Evolutionary conservation across 352 stramenopile species (phyloP).

Genomic region (Stramenopiles sp.): DNA sequence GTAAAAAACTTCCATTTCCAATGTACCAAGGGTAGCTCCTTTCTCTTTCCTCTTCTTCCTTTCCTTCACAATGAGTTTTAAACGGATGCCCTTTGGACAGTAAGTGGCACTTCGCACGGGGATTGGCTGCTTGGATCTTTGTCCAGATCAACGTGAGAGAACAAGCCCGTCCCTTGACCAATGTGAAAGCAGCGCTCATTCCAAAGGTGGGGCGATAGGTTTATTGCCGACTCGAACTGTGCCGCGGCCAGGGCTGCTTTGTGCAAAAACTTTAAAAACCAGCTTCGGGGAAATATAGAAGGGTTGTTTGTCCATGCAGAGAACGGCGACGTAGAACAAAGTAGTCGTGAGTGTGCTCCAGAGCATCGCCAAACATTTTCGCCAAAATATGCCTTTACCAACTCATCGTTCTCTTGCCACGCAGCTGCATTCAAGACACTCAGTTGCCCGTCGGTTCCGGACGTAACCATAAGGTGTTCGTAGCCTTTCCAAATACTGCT

Average conservation of each 20-base stretch:
- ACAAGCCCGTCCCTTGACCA: conserved; percentile 1
- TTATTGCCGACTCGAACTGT: conserved; percentile 7
- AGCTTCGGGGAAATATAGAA: not conserved
- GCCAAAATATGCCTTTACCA: not conserved
- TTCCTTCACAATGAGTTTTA: too few species aligned
- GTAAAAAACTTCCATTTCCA: too few species aligned
- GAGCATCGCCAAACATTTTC: conserved; percentile 9
- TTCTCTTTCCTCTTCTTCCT: too few species aligned
- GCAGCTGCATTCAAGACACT: not conserved
- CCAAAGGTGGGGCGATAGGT: conserved; percentile 8
- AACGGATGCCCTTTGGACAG: too few species aligned
- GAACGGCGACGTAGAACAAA: not conserved
- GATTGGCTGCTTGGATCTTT: not conserved
- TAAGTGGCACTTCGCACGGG: conserved; percentile 1
- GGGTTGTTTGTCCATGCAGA: conserved; percentile 1
- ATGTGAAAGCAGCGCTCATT: not conserved
- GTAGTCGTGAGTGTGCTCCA: not conserved
- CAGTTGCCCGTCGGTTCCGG: not conserved
- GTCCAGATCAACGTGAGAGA: conserved; percentile 10
- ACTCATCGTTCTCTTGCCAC: not conserved
- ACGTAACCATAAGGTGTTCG: not conserved
- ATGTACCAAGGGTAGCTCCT: too few species aligned
- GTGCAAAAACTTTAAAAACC: not conserved
- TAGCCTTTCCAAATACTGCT: not conserved
- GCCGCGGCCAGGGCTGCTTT: not conserved